phyloP scores from a whole-genome alignment of 139 green algal species.

The Helicosporidium sp. region DNA sequence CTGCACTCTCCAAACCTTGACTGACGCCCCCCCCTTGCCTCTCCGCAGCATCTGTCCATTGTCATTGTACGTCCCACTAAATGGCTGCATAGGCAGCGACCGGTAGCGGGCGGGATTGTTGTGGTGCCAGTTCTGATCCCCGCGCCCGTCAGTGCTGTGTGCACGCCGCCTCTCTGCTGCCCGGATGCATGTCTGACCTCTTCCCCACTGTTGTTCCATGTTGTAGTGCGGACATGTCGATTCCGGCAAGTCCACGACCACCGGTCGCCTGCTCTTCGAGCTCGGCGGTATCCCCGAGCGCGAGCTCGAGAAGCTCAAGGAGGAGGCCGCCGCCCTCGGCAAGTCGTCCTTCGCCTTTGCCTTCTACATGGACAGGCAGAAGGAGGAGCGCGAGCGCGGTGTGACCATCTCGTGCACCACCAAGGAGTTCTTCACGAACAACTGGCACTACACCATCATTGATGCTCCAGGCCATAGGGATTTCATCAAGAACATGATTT shows the following conservation, averaged over 20 bases:
- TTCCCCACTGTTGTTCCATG: not conserved
- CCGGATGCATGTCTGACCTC: not conserved
- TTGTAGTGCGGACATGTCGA: conserved; percentile 59
- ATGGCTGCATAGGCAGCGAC: too few relatives aligned
- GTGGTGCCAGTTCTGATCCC: not conserved
- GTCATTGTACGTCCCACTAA: conserved; percentile 36
- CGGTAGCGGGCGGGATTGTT: too few relatives aligned
- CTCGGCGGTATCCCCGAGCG: conserved; percentile 95
- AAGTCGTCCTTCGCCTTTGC: conserved; percentile 52
- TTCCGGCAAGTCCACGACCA: conserved; percentile 92
- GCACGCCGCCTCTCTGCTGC: not conserved
- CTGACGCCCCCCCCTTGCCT: not conserved
- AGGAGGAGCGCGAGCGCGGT: conserved; percentile 83
- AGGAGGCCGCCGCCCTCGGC: conserved; percentile 51
- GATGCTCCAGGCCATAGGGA: conserved; percentile 83
- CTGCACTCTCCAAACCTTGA: too few relatives aligned
- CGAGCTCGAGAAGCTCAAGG: conserved; percentile 78
- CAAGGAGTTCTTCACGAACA: conserved; percentile 98
- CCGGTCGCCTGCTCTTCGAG: conserved; percentile 91
- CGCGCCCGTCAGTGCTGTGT: not conserved
- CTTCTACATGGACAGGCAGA: conserved; percentile 85
- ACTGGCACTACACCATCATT: conserved; percentile 97
- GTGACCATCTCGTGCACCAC: conserved; percentile 91
- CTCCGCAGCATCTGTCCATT: conserved; percentile 41
- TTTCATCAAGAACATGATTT: conserved; percentile 99